These are phyloP conservation scores for Jatropha multifida DNA, from an alignment of 441 rosid genomes.

Conservation along the genomic window DNA sequence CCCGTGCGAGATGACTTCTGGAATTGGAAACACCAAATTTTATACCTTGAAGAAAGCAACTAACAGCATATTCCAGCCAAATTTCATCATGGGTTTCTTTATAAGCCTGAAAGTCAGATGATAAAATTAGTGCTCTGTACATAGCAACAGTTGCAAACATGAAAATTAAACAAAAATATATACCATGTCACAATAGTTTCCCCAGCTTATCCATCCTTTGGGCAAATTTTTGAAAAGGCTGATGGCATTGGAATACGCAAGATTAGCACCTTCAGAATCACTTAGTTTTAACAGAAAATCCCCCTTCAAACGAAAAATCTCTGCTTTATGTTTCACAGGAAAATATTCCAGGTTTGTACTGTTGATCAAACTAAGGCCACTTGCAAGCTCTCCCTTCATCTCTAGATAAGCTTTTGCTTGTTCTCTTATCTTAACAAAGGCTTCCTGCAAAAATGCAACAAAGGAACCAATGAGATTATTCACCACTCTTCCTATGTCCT, in stretches of 20 bases:
- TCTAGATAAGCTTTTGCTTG: slow-evolving; percentile 95
- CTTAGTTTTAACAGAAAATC: slow-evolving; percentile 76
- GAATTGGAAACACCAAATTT: slow-evolving; percentile 96
- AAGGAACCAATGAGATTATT: slow-evolving; percentile 24
- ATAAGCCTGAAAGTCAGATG: slow-evolving; percentile 62
- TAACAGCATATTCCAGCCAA: slow-evolving; percentile 97
- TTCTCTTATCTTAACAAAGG: slow-evolving; percentile 95
- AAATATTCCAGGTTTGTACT: slow-evolving; percentile 92
- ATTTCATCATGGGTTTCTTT: slow-evolving; percentile 84
- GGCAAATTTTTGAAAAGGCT: slow-evolving; percentile 87
- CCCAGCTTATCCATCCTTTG: slow-evolving; percentile 99
- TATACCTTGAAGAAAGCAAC: slow-evolving; percentile 99
- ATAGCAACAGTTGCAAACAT: slow-evolving; percentile 14
- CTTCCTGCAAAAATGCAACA: slow-evolving; percentile 65
- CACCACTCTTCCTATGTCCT: not conserved
- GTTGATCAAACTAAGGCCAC: slow-evolving; percentile 82
- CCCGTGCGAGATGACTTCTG: slow-evolving; percentile 96
- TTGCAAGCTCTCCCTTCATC: slow-evolving; percentile 83
- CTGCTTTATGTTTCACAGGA: slow-evolving; percentile 84
- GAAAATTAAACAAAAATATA: slow-evolving; percentile 24
- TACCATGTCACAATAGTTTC: slow-evolving; percentile 96
- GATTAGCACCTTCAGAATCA: slow-evolving; percentile 80
- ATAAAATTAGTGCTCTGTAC: slow-evolving; percentile 24
- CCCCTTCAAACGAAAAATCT: slow-evolving; percentile 83
- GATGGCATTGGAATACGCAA: slow-evolving; percentile 90